Evolutionary conservation across 305 asterid species (phyloP).

Genomic region (Fraxinus nigra): DNA sequence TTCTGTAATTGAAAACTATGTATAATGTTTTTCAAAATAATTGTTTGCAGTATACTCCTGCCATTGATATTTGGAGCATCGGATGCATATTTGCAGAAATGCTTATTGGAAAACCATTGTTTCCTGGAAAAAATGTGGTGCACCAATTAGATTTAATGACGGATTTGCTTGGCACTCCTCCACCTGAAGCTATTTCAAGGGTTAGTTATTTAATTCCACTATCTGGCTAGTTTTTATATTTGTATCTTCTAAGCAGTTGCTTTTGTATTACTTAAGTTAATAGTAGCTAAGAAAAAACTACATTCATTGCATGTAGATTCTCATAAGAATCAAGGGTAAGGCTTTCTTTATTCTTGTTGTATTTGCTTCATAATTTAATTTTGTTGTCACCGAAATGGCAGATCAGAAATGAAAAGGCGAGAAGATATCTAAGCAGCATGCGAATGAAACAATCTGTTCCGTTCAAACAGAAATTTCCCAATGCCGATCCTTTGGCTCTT

Average conservation of each 20-base stretch:
- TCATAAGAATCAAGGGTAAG: neutral
- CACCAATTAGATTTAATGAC: constrained; percentile 80
- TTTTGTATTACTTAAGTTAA: neutral
- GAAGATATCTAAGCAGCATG: constrained; percentile 94
- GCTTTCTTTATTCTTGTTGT: neutral
- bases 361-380: constrained; percentile 17
- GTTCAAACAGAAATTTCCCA: constrained; percentile 75
- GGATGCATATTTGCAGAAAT: constrained; percentile 85
- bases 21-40: neutral
- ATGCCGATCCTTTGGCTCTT: constrained; percentile 85
- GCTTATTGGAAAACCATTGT: constrained; percentile 69
- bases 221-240: neutral
- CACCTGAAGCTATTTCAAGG: constrained; percentile 69
- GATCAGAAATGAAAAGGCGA: constrained; percentile 99
- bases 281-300: neutral
- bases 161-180: constrained; percentile 75
- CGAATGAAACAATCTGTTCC: constrained; percentile 79
- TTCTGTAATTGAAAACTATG: neutral
- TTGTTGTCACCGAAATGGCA: constrained; percentile 46
- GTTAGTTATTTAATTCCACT: constrained; percentile 35
- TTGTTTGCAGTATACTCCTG: constrained; percentile 69
- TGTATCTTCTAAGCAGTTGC: constrained; percentile 5
- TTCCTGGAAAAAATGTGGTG: constrained; percentile 79
- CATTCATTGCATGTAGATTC: neutral
- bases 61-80: constrained; percentile 82